Evolutionary conservation across 2,329 filamentous ascomycete species (phyloP).

Genomic region (Emydomyces testavorans): DNA sequence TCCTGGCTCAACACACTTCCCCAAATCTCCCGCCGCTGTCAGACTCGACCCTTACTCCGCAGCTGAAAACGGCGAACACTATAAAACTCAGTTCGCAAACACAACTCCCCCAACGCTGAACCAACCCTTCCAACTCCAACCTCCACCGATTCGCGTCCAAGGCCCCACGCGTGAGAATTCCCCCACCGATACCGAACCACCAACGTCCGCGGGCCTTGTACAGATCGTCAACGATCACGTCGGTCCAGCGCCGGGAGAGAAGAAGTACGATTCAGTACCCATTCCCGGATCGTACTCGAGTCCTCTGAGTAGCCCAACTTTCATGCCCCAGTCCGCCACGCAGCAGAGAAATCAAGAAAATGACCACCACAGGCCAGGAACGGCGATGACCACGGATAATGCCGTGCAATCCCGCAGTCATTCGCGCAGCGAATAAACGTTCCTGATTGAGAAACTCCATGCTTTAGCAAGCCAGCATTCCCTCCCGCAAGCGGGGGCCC

Average conservation of each 20-base stretch:
- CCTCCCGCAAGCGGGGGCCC: too few species aligned
- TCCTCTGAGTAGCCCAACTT: conserved; percentile 35
- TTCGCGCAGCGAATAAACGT: not conserved
- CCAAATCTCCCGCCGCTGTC: conserved; percentile 26
- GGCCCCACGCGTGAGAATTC: conserved; percentile 60
- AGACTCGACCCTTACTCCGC: conserved; percentile 36
- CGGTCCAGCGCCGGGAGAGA: conserved; percentile 63
- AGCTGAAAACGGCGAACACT: conserved; percentile 37
- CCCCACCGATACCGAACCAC: conserved; percentile 20
- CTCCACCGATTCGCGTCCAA: conserved; percentile 68
- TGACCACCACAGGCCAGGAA: conserved; percentile 4
- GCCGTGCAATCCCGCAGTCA: conserved; percentile 7
- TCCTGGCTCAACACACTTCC: conserved; percentile 39
- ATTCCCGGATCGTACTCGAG: conserved; percentile 73
- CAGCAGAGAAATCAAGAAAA: not conserved
- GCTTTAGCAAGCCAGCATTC: too few species aligned
- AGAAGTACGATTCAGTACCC: conserved; percentile 71
- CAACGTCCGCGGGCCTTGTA: conserved; percentile 20
- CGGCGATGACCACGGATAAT: conserved; percentile 11
- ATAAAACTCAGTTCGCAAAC: conserved; percentile 43
- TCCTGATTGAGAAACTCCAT: not conserved
- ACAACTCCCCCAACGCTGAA: conserved; percentile 51
- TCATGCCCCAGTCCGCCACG: conserved; percentile 20
- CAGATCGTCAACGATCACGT: conserved; percentile 52
- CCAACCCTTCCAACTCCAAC: conserved; percentile 68